phyloP scores from a whole-genome alignment of 2,329 filamentous ascomycete genomes.

The Ceratocystis eucalypticola region DNA sequence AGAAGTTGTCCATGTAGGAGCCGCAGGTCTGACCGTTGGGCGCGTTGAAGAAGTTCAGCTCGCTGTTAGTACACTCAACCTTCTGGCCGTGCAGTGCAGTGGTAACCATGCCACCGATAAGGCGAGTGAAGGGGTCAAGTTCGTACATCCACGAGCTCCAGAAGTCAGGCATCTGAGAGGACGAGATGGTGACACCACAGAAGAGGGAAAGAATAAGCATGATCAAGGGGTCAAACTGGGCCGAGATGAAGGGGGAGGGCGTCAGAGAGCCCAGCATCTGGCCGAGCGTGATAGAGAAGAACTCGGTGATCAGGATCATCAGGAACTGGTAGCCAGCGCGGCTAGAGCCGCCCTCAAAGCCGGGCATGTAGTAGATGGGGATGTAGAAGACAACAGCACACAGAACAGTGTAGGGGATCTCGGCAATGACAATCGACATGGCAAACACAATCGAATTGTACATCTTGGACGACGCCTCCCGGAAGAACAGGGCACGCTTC shows the following conservation, averaged over 20 bases:
- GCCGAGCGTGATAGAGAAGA: conserved; percentile 70
- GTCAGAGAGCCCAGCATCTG: conserved; percentile 67
- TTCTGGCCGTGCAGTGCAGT: conserved; percentile 56
- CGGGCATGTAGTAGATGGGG: conserved; percentile 73
- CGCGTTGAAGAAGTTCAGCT: conserved; percentile 56
- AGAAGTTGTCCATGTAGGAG: conserved; percentile 62
- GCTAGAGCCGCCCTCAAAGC: conserved; percentile 47
- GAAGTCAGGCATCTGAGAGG: conserved; percentile 62
- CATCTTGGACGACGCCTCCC: conserved; percentile 73
- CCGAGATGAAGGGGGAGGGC: conserved; percentile 63
- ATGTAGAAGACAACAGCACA: conserved; percentile 73
- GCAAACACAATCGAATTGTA: conserved; percentile 72
- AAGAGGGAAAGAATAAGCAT: conserved; percentile 74
- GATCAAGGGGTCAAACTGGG: conserved; percentile 68
- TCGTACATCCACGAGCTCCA: conserved; percentile 73
- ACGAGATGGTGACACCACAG: conserved; percentile 74
- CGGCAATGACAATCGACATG: conserved; percentile 62
- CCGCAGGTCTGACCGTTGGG: conserved; percentile 56
- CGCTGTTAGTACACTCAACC: conserved; percentile 46
- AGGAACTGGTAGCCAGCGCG: conserved; percentile 79
- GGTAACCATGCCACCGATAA: conserved; percentile 67
- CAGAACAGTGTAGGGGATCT: conserved; percentile 70
- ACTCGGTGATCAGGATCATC: conserved; percentile 67
- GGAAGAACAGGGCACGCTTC: conserved; percentile 69
- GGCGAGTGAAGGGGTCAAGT: conserved; percentile 68